Percentiles rank a stretch among this genome's conserved stretches.
phyloP scores from a whole-genome alignment of 2,329 filamentous ascomycete genomes.

The Penicillium palitans region DNA sequence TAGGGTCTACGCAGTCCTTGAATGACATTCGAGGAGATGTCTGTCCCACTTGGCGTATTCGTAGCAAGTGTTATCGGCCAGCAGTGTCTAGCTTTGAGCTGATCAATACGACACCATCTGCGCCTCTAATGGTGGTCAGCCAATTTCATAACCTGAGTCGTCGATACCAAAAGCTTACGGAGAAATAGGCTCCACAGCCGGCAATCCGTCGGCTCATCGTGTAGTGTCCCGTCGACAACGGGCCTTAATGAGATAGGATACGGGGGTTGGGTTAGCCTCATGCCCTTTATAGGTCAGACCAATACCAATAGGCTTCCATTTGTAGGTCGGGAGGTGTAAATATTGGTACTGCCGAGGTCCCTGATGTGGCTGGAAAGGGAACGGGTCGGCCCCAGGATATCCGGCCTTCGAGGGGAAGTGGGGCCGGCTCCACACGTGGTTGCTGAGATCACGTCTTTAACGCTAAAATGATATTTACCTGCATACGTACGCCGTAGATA shows the following conservation, averaged over 20 bases:
- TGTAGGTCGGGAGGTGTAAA: too few relatives aligned
- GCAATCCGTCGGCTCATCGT: slow-evolving; percentile 14
- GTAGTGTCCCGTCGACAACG: slow-evolving; percentile 5
- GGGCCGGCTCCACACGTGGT: not conserved
- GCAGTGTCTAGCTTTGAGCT: not conserved
- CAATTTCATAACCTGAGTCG: not conserved
- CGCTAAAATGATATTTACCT: slow-evolving; percentile 5
- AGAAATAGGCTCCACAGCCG: slow-evolving; percentile 12
- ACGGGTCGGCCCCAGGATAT: not conserved
- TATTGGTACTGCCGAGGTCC: too few relatives aligned
- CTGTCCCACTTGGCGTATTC: not conserved
- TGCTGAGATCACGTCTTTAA: not conserved
- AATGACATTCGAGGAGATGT: not conserved
- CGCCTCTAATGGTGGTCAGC: slow-evolving; percentile 12
- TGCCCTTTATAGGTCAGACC: fast-evolving
- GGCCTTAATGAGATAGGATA: not conserved
- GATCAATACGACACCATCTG: not conserved
- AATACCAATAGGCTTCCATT: too few relatives aligned
- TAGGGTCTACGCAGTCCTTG: not conserved
- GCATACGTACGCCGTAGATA: too few relatives aligned
- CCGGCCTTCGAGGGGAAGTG: not conserved
- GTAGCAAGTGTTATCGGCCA: not conserved
- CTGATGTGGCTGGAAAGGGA: not conserved
- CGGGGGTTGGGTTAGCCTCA: not conserved
- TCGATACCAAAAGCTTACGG: slow-evolving; percentile 1